Conservation (phyloP, 495 filamentous ascomycete species). For the Aspergillus sparsus region DNA sequence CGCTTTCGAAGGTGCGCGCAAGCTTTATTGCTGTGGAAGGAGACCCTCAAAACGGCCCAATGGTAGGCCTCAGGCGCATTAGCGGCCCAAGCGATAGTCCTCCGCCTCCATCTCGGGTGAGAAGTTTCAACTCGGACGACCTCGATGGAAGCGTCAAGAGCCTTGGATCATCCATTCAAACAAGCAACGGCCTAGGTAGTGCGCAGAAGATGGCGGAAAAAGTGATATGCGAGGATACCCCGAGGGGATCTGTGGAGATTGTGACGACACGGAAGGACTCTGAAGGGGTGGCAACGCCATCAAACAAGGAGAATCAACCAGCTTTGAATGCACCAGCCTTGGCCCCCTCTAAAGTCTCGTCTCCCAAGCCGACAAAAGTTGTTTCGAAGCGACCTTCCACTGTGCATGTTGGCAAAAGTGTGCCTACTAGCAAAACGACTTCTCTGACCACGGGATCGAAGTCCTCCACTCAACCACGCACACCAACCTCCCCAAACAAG, state of each 20-base stretch:
- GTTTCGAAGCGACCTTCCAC: conserved; percentile 45
- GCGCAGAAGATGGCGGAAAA: conserved; percentile 25
- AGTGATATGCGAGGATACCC: conserved; percentile 3
- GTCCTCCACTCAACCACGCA: conserved; percentile 26
- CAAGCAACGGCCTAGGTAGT: conserved; percentile 25
- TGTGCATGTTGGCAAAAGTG: conserved; percentile 40
- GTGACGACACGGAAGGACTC: background rate
- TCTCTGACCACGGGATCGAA: conserved; percentile 25
- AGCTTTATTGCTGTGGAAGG: conserved; percentile 80
- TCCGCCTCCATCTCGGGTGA: conserved; percentile 34
- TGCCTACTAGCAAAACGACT: conserved; percentile 31
- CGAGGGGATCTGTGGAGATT: conserved; percentile 4
- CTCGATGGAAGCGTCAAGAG: conserved; percentile 35
- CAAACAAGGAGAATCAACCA: conserved; percentile 25
- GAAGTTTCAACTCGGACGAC: conserved; percentile 38
- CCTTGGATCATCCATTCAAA: conserved; percentile 32
- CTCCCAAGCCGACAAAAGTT: conserved; percentile 33
- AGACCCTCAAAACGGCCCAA: conserved; percentile 34
- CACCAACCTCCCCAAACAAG: conserved; percentile 24
- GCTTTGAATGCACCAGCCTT: conserved; percentile 14
- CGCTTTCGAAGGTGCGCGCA: conserved; percentile 75
- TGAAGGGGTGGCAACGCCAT: conserved; percentile 7
- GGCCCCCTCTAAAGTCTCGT: conserved; percentile 23
- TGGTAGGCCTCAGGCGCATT: conserved; percentile 39
- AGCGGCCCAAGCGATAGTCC: conserved; percentile 38